Base-by-base conservation (phyloP, 768 basidiomycete genomes). In the Rhodotorula babjevae region DNA sequence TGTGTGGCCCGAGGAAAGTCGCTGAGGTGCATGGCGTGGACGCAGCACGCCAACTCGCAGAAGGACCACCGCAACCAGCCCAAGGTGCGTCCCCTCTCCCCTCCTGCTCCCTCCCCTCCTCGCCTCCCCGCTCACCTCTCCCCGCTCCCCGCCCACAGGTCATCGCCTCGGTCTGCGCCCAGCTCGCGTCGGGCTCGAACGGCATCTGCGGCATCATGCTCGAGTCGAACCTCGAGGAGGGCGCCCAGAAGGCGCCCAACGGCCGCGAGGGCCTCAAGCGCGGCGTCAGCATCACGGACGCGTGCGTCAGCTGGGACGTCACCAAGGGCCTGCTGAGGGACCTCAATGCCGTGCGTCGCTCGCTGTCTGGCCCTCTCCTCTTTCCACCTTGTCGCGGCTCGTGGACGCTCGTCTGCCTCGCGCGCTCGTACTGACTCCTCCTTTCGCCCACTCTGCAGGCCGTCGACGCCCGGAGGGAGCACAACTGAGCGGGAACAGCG, bases 191-290 rank as follows among this genome's bases (percentile, higher is more conserved):
- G 14, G 92, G 92, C 40, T 83, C 85, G 66, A 68, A 71, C 69
- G 84, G 85, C 77, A 89, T 99, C 81, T 91, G 91, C 10, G 95
- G 95, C 59, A 92, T 97, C 68, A 98, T 99, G 95, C 87, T 99
- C 80, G 95, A 99, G 83, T 91, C 89, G 21, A 90, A 97, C 81
- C 88, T 99, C 82, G 89, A 90, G 79, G 89, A 88, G 62, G 95
- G 95, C 29, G 84, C 88, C 71, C 95, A 99, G 83, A 90, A 93
- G 76, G 90, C 95, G 23, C 93, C 95, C 4, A 75, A 84, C 6
- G 83, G 71, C 15, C 64, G 65, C 52, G 67, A 69, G 59, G 73
- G 69, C 9, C 65, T 78, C 55, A 63, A 68, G 69, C 60, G 67
- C 9, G 76, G 76, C 65, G 87, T 94, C 65, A 89, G 88, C 73